phyloP scores from a whole-genome alignment of 257 asterid species.

The Jacaranda copaia region DNA sequence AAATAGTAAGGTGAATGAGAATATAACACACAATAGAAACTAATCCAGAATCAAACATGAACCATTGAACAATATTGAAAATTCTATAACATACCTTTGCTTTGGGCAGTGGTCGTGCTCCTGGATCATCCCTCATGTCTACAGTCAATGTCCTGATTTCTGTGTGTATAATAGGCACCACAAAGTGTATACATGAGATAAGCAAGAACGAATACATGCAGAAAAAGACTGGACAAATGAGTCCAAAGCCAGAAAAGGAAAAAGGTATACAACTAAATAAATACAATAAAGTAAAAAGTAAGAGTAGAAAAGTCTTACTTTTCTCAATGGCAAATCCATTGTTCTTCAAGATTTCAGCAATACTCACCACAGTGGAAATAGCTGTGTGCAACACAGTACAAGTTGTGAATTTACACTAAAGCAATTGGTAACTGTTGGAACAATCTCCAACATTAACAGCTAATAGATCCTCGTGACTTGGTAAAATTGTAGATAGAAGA shows the following conservation, averaged over 20 bases:
- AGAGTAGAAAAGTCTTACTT: constrained; percentile 47
- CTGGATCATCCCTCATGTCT: constrained; percentile 78
- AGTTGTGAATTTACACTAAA: constrained; percentile 11
- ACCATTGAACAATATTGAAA: no score
- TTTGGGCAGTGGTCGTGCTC: constrained; percentile 69
- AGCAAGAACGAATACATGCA: background rate
- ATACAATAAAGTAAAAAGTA: background rate
- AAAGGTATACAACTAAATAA: background rate
- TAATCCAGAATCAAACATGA: no score
- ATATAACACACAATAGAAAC: no score
- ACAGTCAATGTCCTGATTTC: constrained; percentile 74
- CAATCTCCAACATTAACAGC: background rate
- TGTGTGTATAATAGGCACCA: constrained; percentile 30
- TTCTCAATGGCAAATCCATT: constrained; percentile 74
- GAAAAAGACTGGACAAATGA: background rate
- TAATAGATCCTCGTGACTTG: background rate
- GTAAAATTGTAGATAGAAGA: constrained; percentile 25
- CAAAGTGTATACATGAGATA: background rate
- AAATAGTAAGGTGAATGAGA: no score
- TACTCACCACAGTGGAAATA: constrained; percentile 73
- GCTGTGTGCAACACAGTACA: constrained; percentile 45
- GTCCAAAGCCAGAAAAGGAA: background rate
- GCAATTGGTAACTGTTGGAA: background rate
- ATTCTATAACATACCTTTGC: constrained; percentile 59
- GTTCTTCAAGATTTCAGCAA: constrained; percentile 82